Percentiles rank a stretch among this genome's conserved stretches.
Evolutionary conservation across 2,329 filamentous ascomycete genomes (phyloP).

Genomic region (Colletotrichum zoysiae): DNA sequence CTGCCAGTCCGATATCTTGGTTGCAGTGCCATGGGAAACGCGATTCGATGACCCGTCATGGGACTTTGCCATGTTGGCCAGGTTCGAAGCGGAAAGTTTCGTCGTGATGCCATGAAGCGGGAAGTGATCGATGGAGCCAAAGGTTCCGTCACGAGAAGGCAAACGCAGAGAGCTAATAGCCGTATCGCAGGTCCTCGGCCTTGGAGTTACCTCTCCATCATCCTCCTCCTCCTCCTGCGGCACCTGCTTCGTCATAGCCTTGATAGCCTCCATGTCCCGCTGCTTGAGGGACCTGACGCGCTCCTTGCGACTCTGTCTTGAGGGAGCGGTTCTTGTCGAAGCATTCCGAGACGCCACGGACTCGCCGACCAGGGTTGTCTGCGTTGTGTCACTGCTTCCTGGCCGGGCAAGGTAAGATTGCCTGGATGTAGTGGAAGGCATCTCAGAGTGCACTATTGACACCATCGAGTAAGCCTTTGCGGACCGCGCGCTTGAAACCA

Average conservation of each 20-base stretch:
- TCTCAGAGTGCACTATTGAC: conserved; percentile 47
- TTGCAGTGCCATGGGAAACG: conserved; percentile 6
- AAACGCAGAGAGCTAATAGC: conserved; percentile 39
- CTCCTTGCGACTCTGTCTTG: conserved; percentile 51
- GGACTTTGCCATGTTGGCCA: conserved; percentile 33
- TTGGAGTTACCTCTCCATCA: conserved; percentile 26
- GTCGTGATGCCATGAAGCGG: conserved; percentile 3
- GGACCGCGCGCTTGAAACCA: conserved; percentile 50
- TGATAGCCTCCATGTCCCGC: conserved; percentile 53
- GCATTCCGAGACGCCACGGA: conserved; percentile 33
- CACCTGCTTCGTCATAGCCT: conserved; percentile 46
- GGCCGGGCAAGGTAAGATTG: conserved; percentile 31
- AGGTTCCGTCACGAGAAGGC: conserved; percentile 40
- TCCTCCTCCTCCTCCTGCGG: conserved; percentile 31
- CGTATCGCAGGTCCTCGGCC: conserved; percentile 36
- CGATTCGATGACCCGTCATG: not conserved
- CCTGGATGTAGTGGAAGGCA: conserved; percentile 29
- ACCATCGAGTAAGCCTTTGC: conserved; percentile 48
- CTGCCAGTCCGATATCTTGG: conserved; percentile 38
- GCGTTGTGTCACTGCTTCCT: conserved; percentile 31
- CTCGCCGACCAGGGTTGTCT: conserved; percentile 34
- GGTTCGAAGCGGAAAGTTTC: conserved; percentile 34
- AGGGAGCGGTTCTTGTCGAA: conserved; percentile 38
- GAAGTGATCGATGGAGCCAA: conserved; percentile 9
- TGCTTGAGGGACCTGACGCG: conserved; percentile 56